A percentile compares a stretch with the other conserved stretches of the same genome.
These are phyloP conservation scores for Andrographis paniculata DNA, from an alignment of 305 asterid species.

Conservation along the genomic window DNA sequence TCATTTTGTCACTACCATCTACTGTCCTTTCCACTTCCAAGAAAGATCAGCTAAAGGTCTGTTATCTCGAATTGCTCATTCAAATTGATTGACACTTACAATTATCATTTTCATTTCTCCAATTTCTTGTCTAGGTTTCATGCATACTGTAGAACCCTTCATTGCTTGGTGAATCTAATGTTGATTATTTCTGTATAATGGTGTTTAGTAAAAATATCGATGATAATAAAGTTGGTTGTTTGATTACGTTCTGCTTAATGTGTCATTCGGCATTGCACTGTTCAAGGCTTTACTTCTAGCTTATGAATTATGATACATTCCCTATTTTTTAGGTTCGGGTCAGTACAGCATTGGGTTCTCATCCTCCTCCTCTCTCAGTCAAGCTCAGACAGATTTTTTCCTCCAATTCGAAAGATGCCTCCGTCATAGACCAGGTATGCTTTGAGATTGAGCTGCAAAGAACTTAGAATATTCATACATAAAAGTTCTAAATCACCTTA, in stretches of 20 bases:
- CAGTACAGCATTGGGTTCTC: constrained; percentile 73
- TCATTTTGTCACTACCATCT: constrained; percentile 77
- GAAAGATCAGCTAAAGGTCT: constrained; percentile 87
- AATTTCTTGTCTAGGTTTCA: not conserved
- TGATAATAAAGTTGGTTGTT: no score
- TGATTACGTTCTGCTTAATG: constrained; percentile 6
- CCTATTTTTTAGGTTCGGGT: constrained; percentile 50
- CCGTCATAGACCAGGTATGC: constrained; percentile 58
- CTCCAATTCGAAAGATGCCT: constrained; percentile 81
- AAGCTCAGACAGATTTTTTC: constrained; percentile 74
- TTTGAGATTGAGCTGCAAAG: constrained; percentile 15
- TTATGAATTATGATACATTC: not conserved
- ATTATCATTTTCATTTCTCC: constrained; percentile 3
- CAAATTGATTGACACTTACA: constrained; percentile 13
- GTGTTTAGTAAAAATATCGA: constrained; percentile 9
- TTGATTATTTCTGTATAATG: not conserved
- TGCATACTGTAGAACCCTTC: constrained; percentile 10
- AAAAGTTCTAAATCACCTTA: constrained; percentile 16
- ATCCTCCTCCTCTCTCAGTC: constrained; percentile 71
- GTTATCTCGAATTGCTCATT: constrained; percentile 15
- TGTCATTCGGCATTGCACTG: constrained; percentile 11
- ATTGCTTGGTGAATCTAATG: constrained; percentile 5
- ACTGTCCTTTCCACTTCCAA: constrained; percentile 67
- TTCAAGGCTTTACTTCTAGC: constrained; percentile 15
- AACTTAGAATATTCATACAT: constrained; percentile 10